phyloP scores from a whole-genome alignment of 257 asterid species.

The Lithospermum erythrorhizon region DNA sequence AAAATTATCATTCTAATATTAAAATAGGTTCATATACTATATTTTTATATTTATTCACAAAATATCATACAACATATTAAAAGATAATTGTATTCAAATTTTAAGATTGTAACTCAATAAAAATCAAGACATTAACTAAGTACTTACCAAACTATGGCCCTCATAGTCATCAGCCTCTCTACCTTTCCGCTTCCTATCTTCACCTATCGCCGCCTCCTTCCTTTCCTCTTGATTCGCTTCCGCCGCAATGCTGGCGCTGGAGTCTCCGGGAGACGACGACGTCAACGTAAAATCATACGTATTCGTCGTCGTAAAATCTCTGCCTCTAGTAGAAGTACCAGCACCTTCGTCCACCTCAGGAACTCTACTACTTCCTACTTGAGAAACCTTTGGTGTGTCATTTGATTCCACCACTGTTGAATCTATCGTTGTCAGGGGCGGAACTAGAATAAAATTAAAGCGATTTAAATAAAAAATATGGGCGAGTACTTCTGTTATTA shows the following conservation, averaged over 20 bases:
- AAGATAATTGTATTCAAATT: too few relatives aligned
- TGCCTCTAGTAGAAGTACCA: conserved; percentile 13
- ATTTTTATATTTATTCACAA: too few relatives aligned
- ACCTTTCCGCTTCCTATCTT: conserved; percentile 58
- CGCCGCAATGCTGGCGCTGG: conserved; percentile 30
- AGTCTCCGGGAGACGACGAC: conserved; percentile 50
- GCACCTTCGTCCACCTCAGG: neutral
- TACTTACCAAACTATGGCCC: conserved; percentile 56
- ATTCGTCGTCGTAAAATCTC: conserved; percentile 16
- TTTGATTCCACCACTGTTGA: conserved; percentile 44
- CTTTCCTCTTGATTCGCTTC: neutral
- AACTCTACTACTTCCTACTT: neutral
- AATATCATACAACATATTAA: too few relatives aligned
- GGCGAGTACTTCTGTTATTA: too few relatives aligned
- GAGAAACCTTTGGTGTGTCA: conserved; percentile 25
- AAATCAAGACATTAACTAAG: too few relatives aligned
- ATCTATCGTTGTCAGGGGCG: conserved; percentile 7
- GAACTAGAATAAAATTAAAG: too few relatives aligned
- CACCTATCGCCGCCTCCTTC: conserved; percentile 9
- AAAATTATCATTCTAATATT: too few relatives aligned
- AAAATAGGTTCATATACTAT: too few relatives aligned
- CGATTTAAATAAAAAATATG: too few relatives aligned
- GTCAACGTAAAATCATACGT: conserved; percentile 35
- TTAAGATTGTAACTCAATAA: too few relatives aligned
- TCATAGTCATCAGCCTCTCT: conserved; percentile 45